Base-by-base conservation (phyloP, 1,284 basidiomycete genomes). In the Melampsora larici-populina region DNA sequence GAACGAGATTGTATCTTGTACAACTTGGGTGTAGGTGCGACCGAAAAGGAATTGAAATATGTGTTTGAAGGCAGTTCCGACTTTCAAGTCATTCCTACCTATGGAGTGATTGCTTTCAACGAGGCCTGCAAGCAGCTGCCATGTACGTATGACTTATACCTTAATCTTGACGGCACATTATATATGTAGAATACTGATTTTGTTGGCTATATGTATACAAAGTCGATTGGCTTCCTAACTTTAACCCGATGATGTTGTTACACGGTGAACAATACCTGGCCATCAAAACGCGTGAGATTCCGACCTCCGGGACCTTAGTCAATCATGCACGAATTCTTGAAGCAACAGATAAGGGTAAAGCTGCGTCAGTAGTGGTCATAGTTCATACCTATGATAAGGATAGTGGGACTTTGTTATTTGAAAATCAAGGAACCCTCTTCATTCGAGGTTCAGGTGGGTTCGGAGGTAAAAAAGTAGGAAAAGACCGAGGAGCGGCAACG, bases 231-330 rank as follows among this genome's bases (percentile, higher is more conserved):
- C 86, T 99, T 79, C 96, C 96, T 31, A 92, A 97, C 85, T 99
- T 91, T 86, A 95, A 94, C 84, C 94, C 93, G 26, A 92, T 94
- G 79, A 97, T 94, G 86, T 87, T 99, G n/a, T 88, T 99, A 36
- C 97, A 99, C 85, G 96, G 96, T 78, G 96, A 99, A 85, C 97
- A 99, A 84, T 98, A 93, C 85, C 86, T 99, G 79, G 87, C 89
- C 79, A 94, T 99, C 85, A 92, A 92, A 83, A 90, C 86, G 76
- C 74, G 72, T 0, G 90, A 91, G 0, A 92, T 98, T 80, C 95
- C 96, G 0, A 94, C 92, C 0, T 90, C 88, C 79, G 95, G 89
- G 2, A 90, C 90, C n/a, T 86, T 98, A 48, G 87, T 93, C 60
- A 96, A 89, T 84, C 87, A 91, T 81, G 88, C 90, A 13, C 88